Base-by-base conservation (phyloP, 768 basidiomycete genomes). In the Leccinum imitatum region DNA sequence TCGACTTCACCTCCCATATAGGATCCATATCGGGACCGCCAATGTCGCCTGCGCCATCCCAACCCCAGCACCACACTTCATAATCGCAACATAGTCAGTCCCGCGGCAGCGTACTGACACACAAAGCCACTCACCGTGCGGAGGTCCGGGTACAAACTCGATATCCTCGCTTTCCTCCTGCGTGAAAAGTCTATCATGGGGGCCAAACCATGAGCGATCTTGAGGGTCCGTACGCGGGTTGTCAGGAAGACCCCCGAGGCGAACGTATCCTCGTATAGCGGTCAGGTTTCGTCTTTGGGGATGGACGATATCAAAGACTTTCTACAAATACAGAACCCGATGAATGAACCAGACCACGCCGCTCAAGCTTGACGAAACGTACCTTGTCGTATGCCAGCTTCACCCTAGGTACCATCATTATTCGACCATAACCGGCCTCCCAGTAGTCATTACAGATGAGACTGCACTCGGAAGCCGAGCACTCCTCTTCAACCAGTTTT, bases 371-470 rank as follows among this genome's bases (percentile, higher is more conserved):
- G 11, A 15, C 25, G 31, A 25, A 69, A 21, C 86, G 53, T 62
- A 91, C 93, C 69, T 83, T 81, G 75, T 98, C 96, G 70, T 99
- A 98, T 1, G 97, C 97, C 52, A 98, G 78, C 72, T 98, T 97
- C 39, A 98, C 96, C 44, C 96, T 80, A 1, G 96, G 95, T 0
- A 98, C 94, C 95, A 98, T 99, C 78, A 99, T 82, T 65, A 99
- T 96, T 57, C 97, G 80, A 4, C 97, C 97, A 71, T 95, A 98
- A 1, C 97, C 96, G 0, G 92, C 87, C 63, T 89, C 85, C 94
- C 95, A 98, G 73, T 98, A 98, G 76, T 98, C 96, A 74, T 98
- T 99, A 79, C 95, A 97, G 65, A 99, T 95, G 59, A 99, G 79
- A 75, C 87, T 90, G 77, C 97, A 99, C 76, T 99, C 97, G 61